phyloP scores from a whole-genome alignment of 139 green algal species.

The Diplosphaera chodatii region DNA sequence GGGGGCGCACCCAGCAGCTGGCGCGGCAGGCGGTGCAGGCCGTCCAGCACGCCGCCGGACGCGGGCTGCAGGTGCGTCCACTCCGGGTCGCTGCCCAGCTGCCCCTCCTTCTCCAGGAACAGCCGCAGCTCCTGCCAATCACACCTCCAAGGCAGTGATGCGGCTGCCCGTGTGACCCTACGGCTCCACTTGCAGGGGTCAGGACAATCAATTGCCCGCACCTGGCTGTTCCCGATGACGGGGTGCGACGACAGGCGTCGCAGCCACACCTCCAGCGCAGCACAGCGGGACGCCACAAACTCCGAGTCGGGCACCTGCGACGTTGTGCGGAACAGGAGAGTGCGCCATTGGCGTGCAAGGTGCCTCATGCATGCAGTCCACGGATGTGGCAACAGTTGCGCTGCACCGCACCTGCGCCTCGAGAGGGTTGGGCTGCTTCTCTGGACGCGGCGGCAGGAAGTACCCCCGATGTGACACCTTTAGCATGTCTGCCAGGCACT shows the following conservation, averaged over 20 bases:
- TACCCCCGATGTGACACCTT: slow-evolving; percentile 66
- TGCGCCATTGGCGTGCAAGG: too few species aligned
- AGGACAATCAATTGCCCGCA: too few species aligned
- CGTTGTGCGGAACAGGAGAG: too few species aligned
- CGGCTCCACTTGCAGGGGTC: too few species aligned
- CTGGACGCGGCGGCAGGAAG: slow-evolving; percentile 85
- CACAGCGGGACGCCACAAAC: slow-evolving; percentile 76
- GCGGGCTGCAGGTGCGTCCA: slow-evolving; percentile 62
- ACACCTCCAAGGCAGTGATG: too few species aligned
- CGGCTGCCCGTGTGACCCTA: too few species aligned
- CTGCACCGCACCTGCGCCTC: slow-evolving; percentile 41
- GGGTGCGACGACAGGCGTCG: slow-evolving; percentile 72
- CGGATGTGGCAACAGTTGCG: too few species aligned
- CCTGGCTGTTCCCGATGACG: slow-evolving; percentile 45
- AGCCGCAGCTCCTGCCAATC: slow-evolving; percentile 73
- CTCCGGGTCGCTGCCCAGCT: slow-evolving; percentile 37
- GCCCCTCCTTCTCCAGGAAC: slow-evolving; percentile 75
- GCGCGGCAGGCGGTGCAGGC: slow-evolving; percentile 55
- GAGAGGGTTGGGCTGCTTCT: slow-evolving; percentile 70
- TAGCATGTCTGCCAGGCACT: slow-evolving; percentile 69
- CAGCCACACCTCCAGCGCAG: slow-evolving; percentile 81
- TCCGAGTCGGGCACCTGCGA: slow-evolving; percentile 31
- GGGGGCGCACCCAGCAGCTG: slow-evolving; percentile 59
- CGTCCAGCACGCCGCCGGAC: slow-evolving; percentile 59
- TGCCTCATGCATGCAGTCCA: too few species aligned